Base-by-base conservation (phyloP, 73 alveolate genomes). In the Blepharisma stoltei region DNA sequence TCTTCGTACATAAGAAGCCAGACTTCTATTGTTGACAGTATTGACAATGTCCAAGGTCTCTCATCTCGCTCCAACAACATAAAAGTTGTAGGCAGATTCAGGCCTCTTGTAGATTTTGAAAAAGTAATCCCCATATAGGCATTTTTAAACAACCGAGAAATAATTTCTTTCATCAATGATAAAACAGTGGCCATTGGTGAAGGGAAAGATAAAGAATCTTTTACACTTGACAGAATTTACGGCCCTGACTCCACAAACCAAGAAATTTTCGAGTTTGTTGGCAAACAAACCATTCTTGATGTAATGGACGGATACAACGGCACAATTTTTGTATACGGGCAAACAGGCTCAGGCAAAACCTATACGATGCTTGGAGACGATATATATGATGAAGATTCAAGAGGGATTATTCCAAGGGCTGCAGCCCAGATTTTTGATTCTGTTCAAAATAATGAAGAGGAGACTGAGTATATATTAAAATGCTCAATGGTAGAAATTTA, bases 321-420 rank as follows among this genome's bases (percentile, higher is more conserved):
- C 5, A 76, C 83, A 38, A 76, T 76, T 37, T 76, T 76, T 20
- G 75, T 78, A 5, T 76, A 76, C 50, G 83, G 83, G 6, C 78
- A 54, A 23, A 76, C 83, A 21, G 83, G 83, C 8, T 76, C 83
- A 27, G 83, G 83, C 14, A 76, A 76, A 54, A 76, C 83, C 6
- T 50, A 76, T 25, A 76, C 83, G 43, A 76, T 76, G 54, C 37
- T 76, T 37, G 83, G 83, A 0, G 75, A 76, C 14, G 32, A 46
- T 4, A 54, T 50, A 53, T 47, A 50, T 55, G 70, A 20, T 4
- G 23, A 54, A 21, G 21, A 76, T 32, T 32, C 41, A 49, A 47
- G 50, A 55, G 83, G 83, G 14, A 76, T 76, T 0, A 54, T 76
- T 0, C 83, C 83, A 5, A 76, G 78, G 14, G 32, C 49, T 6